A percentile compares a stretch with the other conserved stretches of the same genome.
Evolutionary conservation across 495 filamentous ascomycete genomes (phyloP).

Genomic region (Neurospora sp.): DNA sequence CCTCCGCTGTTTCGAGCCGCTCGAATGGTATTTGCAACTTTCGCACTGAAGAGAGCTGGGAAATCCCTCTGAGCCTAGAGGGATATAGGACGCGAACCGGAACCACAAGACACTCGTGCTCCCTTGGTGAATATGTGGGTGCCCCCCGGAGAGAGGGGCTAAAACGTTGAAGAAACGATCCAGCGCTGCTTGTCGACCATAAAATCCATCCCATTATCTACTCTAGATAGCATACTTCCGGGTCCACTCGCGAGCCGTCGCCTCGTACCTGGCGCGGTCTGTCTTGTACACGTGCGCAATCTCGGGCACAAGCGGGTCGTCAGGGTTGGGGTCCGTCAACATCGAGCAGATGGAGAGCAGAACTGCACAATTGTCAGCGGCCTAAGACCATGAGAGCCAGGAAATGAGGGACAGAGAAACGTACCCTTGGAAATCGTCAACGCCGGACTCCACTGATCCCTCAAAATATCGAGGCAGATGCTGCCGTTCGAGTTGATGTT

Average conservation of each 20-base stretch:
- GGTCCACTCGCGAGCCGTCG: constrained; percentile 96
- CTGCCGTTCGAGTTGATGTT: constrained; percentile 99
- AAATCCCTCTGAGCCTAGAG: neutral
- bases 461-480: constrained; percentile 95
- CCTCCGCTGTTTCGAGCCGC: neutral
- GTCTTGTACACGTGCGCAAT: constrained; percentile 99
- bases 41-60: neutral
- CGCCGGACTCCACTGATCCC: constrained; percentile 98
- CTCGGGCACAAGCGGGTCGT: constrained; percentile 95
- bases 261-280: constrained; percentile 87
- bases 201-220: constrained; percentile 1
- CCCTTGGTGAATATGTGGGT: neutral
- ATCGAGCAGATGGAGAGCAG: constrained; percentile 98
- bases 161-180: constrained; percentile 3
- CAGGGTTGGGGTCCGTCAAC: constrained; percentile 98
- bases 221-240: constrained; percentile 88
- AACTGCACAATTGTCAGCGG: constrained; percentile 41
- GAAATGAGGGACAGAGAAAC: constrained; percentile 3
- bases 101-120: neutral
- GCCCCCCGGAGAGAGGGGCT: neutral
- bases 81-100: neutral
- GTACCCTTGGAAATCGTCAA: constrained; percentile 97
- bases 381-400: neutral
- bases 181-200: constrained; percentile 1
- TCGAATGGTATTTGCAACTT: neutral